phyloP scores from a whole-genome alignment of 164 flowering plant genomes.

The Annona cherimola region DNA sequence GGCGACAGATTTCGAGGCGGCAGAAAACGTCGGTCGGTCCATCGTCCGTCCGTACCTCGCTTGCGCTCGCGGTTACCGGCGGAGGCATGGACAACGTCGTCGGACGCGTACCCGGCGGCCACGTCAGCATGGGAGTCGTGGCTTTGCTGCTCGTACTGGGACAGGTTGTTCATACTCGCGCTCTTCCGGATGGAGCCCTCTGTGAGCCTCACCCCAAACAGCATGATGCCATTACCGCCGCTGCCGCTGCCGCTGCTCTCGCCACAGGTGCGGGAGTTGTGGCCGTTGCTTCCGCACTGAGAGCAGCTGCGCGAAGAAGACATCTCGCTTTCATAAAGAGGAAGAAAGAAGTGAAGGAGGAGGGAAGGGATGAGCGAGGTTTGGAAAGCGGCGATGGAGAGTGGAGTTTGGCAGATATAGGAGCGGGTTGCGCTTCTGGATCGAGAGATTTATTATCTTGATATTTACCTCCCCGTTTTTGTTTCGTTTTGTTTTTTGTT shows the following conservation, averaged over 20 bases:
- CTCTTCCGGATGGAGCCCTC: constrained; percentile 74
- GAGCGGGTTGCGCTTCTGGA: neutral
- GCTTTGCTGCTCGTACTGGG: constrained; percentile 59
- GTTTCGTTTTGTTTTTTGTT: neutral
- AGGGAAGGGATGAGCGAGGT: neutral
- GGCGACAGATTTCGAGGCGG: too few relatives aligned
- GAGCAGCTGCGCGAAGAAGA: constrained; percentile 51
- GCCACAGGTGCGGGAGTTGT: constrained; percentile 59
- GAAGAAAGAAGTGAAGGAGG: neutral
- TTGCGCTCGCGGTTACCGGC: constrained; percentile 73
- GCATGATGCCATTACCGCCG: constrained; percentile 57
- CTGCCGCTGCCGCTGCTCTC: constrained; percentile 27
- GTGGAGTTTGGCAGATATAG: neutral
- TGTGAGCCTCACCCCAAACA: constrained; percentile 76
- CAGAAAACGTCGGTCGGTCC: too few relatives aligned
- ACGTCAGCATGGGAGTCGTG: constrained; percentile 14
- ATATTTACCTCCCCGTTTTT: neutral
- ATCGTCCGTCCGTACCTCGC: constrained; percentile 69
- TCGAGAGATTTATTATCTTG: neutral
- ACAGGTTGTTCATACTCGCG: constrained; percentile 73
- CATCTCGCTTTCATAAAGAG: neutral
- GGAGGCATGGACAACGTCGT: constrained; percentile 76
- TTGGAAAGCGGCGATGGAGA: constrained; percentile 1
- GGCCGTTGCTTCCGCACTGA: constrained; percentile 59
- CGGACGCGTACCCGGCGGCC: constrained; percentile 73